Evolutionary conservation across 2,329 filamentous ascomycete species (phyloP).

Genomic region (Stagonosporopsis vannaccii): DNA sequence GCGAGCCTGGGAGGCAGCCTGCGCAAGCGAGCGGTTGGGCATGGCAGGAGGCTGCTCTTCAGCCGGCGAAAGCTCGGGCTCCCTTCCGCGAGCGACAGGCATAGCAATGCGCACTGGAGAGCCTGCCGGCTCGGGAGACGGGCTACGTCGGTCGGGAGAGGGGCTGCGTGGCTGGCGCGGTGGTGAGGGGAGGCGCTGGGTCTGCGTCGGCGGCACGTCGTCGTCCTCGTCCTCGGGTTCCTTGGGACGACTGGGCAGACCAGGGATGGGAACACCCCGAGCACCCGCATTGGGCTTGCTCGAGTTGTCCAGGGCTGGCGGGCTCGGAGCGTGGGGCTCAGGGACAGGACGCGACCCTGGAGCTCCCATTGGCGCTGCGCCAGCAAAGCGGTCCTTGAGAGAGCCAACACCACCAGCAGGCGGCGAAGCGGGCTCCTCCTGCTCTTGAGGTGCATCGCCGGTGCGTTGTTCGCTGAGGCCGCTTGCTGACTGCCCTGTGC

Average conservation of each 20-base stretch:
- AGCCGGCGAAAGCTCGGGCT: constrained; percentile 60
- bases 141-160: constrained; percentile 56
- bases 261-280: constrained; percentile 78
- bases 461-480: constrained; percentile 68
- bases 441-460: constrained; percentile 57
- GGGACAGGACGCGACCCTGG: constrained; percentile 53
- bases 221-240: constrained; percentile 53
- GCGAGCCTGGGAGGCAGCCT: constrained; percentile 68
- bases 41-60: constrained; percentile 63
- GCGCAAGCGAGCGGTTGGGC: constrained; percentile 69
- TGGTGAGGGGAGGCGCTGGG: constrained; percentile 55
- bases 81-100: constrained; percentile 74
- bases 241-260: constrained; percentile 68
- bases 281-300: constrained; percentile 70
- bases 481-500: constrained; percentile 69
- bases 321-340: constrained; percentile 54
- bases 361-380: constrained; percentile 66
- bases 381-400: constrained; percentile 83
- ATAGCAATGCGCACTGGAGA: constrained; percentile 88
- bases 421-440: constrained; percentile 63
- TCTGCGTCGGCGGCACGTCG: constrained; percentile 63
- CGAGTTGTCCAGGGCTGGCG: constrained; percentile 70
- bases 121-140: constrained; percentile 61
- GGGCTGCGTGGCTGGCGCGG: constrained; percentile 51
- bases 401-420: constrained; percentile 71